Evolutionary conservation across 2,329 filamentous ascomycete species (phyloP), one percentile per base, ranked within the genome.

Genomic region (Domatiomyces globalis): DNA sequence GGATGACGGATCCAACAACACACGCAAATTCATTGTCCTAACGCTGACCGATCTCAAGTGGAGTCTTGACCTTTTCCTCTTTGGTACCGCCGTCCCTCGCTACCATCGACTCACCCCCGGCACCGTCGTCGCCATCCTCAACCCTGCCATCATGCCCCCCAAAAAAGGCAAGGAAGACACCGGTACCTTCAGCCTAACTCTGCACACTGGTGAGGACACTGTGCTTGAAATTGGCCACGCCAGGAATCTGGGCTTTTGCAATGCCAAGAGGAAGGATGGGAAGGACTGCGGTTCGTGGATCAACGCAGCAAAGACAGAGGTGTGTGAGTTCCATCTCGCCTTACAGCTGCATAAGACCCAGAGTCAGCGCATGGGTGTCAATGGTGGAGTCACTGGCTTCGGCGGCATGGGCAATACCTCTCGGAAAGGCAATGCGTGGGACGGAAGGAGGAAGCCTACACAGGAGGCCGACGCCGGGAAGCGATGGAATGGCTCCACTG

Each of bases 61-160:
- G 80, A 87, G 95, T 60, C 67, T 98, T 10, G 89, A 96, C 57
- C 76, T 96, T 43, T 96, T 88, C 61, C 78, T 98, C 12, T 98
- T 98, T 68, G 85, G 86, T 61, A 81, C 84, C 0, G 94, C 87
- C 5, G 95, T 96, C 61, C 83, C 86, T 15, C 81, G 85, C 50
- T 98, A 92, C 71, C 96, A 90, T 84, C 94, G 94, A 64, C 73
- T 96, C n/a, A 82, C 82, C 0, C 79, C 87, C 1, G 92, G 92
- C n/a, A 95, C 89, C 0, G 77, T 96, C 1, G 74, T 98, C 51
- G 92, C 90, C 4, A 85, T 98, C 22, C 74, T 98, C 27, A 98
- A 98, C 63, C 92, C 92, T 1, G 81, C 75, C 17, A 84, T 96
- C 60, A 86, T 98, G 81, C 87, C 90, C 2, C 90, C 90, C 0